These are phyloP conservation scores for Parascedosporium putredinis DNA, from an alignment of 2,329 filamentous ascomycete species.

Conservation along the genomic window DNA sequence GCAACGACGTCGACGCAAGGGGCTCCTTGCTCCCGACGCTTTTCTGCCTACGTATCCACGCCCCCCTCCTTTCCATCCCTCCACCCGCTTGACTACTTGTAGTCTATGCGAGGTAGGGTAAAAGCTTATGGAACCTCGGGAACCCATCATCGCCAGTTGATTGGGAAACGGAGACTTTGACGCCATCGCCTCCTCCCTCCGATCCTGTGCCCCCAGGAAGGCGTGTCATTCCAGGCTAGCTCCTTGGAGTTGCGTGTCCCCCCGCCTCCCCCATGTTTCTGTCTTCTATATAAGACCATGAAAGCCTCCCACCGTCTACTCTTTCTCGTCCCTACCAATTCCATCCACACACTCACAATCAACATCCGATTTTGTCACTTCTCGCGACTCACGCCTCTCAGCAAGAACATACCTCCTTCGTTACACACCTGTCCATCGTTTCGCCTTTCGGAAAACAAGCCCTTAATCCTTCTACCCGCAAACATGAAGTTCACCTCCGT, in stretches of 20 bases:
- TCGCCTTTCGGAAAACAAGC: background rate
- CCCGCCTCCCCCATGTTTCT: background rate
- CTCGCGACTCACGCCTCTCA: background rate
- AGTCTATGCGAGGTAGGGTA: background rate
- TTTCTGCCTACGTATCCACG: no score
- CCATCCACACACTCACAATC: background rate
- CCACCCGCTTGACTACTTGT: no score
- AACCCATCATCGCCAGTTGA: background rate
- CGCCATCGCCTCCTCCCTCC: background rate
- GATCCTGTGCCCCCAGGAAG: background rate
- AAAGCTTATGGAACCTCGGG: background rate
- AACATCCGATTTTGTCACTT: background rate
- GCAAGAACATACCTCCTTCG: no score
- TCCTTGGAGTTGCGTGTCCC: background rate
- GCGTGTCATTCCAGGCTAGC: background rate
- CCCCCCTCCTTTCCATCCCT: no score
- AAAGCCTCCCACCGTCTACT: background rate
- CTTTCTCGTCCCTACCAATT: background rate
- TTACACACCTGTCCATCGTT: background rate
- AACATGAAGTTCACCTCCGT: slow-evolving; percentile 28
- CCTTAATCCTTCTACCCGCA: slow-evolving; percentile 9
- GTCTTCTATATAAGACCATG: background rate
- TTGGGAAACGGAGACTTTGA: background rate
- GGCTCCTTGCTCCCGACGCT: no score
- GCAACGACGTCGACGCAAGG: no score